Evolutionary conservation across 2,329 filamentous ascomycete species (phyloP).

Genomic region (Colletotrichum sp.): DNA sequence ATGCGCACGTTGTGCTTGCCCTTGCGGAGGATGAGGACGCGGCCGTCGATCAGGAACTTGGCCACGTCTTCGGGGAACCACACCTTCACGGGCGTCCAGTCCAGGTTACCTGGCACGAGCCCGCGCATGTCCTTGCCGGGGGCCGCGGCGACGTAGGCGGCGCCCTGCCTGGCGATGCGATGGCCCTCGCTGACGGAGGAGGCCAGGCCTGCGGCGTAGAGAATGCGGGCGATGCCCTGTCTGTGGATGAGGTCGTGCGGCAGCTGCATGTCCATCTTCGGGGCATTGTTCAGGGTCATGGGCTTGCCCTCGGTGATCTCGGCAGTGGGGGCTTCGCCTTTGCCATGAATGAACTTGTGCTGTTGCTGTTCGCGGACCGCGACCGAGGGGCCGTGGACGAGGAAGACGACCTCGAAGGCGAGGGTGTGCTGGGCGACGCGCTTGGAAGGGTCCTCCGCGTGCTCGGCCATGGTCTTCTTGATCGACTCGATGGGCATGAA

Average conservation of each 20-base stretch:
- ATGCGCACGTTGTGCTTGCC: slow-evolving; percentile 68
- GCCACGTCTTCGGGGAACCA: slow-evolving; percentile 62
- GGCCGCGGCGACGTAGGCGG: slow-evolving; percentile 64
- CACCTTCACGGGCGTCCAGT: slow-evolving; percentile 65
- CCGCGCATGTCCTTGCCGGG: slow-evolving; percentile 45
- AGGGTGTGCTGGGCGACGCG: slow-evolving; percentile 83
- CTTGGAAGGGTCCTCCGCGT: slow-evolving; percentile 69
- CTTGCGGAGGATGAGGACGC: slow-evolving; percentile 63
- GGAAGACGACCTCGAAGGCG: slow-evolving; percentile 79
- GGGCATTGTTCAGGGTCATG: slow-evolving; percentile 47
- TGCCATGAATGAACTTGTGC: slow-evolving; percentile 56
- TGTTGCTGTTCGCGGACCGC: slow-evolving; percentile 66
- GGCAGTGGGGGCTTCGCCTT: slow-evolving; percentile 15
- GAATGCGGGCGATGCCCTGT: slow-evolving; percentile 61
- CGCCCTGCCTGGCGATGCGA: slow-evolving; percentile 58
- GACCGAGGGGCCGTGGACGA: slow-evolving; percentile 74
- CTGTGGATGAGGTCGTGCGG: slow-evolving; percentile 59
- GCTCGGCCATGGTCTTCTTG: slow-evolving; percentile 66
- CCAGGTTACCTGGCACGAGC: slow-evolving; percentile 54
- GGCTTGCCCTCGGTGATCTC: slow-evolving; percentile 22
- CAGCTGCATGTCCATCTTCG: slow-evolving; percentile 60
- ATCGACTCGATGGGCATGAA: slow-evolving; percentile 81
- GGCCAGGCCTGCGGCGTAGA: slow-evolving; percentile 64
- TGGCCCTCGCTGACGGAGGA: slow-evolving; percentile 61
- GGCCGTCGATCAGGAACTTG: slow-evolving; percentile 64